phyloP scores from a whole-genome alignment of 2,329 filamentous ascomycete genomes.

The Dactylellina sp. region DNA sequence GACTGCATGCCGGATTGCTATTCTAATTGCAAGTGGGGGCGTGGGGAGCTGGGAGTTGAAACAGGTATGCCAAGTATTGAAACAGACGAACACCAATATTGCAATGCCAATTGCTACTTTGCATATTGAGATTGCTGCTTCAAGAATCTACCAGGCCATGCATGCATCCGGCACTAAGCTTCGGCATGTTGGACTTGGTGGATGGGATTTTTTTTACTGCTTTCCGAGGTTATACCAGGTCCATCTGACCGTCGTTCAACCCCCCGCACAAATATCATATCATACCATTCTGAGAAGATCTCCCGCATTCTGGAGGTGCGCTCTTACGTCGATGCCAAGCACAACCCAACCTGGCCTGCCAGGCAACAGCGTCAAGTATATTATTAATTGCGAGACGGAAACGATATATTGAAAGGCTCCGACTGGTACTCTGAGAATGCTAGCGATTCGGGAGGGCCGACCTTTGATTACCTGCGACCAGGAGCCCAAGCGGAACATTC shows the following conservation, averaged over 20 bases:
- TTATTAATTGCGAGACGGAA: too few relatives aligned
- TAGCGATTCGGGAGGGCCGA: slow-evolving; percentile 17
- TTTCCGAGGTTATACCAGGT: slow-evolving; percentile 41
- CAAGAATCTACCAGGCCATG: slow-evolving; percentile 3
- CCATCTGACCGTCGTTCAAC: slow-evolving; percentile 18
- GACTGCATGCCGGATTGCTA: not conserved
- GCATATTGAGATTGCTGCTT: not conserved
- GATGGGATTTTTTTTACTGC: slow-evolving; percentile 1
- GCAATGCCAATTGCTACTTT: not conserved
- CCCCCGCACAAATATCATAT: slow-evolving; percentile 7
- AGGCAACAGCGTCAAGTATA: slow-evolving; percentile 49
- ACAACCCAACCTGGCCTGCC: slow-evolving; percentile 3
- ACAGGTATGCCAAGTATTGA: slow-evolving; percentile 10
- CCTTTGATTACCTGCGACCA: slow-evolving; percentile 7
- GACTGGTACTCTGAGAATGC: slow-evolving; percentile 32
- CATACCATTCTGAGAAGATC: slow-evolving; percentile 5
- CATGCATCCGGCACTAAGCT: slow-evolving; percentile 25
- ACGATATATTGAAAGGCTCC: slow-evolving; percentile 28
- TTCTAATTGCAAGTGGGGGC: too few relatives aligned
- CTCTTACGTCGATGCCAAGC: slow-evolving; percentile 16
- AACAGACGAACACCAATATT: not conserved
- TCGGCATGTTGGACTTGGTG: slow-evolving; percentile 10
- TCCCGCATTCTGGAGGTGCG: slow-evolving; percentile 7
- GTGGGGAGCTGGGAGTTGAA: slow-evolving; percentile 4
- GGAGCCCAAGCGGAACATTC: too few relatives aligned